These are phyloP conservation scores for Rutstroemia sp. DNA, from an alignment of 2,329 filamentous ascomycete genomes.

Conservation along the genomic window DNA sequence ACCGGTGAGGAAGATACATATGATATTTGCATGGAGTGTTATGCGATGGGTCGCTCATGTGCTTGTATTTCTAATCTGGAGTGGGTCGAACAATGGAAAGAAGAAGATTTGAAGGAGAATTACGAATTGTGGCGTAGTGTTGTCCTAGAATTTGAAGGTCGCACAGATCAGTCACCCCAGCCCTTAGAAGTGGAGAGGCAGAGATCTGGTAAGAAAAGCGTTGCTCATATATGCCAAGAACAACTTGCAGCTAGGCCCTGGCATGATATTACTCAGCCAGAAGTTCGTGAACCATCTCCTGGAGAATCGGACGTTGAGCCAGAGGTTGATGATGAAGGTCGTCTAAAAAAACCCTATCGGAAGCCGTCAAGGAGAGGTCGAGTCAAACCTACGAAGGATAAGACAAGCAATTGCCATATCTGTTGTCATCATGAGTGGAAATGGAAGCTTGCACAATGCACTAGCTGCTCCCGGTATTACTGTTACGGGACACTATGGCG, in stretches of 20 bases:
- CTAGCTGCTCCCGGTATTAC: slow-evolving; percentile 67
- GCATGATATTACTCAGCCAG: slow-evolving; percentile 58
- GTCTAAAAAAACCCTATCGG: slow-evolving; percentile 43
- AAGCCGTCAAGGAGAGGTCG: slow-evolving; percentile 32
- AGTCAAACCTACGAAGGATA: slow-evolving; percentile 39
- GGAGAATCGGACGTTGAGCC: slow-evolving; percentile 43
- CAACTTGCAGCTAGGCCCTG: slow-evolving; percentile 74
- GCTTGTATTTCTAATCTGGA: slow-evolving; percentile 75
- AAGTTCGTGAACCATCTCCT: slow-evolving; percentile 20
- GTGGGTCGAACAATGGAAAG: slow-evolving; percentile 92
- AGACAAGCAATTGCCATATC: slow-evolving; percentile 65
- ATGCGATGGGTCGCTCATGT: slow-evolving; percentile 93
- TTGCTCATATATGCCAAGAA: slow-evolving; percentile 91
- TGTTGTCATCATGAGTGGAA: slow-evolving; percentile 72
- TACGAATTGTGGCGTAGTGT: slow-evolving; percentile 79
- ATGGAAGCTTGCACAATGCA: slow-evolving; percentile 81
- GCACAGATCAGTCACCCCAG: slow-evolving; percentile 60
- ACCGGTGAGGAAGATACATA: slow-evolving; percentile 77
- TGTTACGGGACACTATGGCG: slow-evolving; percentile 92
- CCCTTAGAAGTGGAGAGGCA: slow-evolving; percentile 64
- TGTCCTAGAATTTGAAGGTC: slow-evolving; percentile 67
- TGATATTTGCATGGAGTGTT: slow-evolving; percentile 97
- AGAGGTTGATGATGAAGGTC: slow-evolving; percentile 57
- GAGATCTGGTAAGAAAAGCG: slow-evolving; percentile 63
- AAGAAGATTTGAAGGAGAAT: slow-evolving; percentile 67